phyloP scores from a whole-genome alignment of 352 stramenopile species.

The Thraustotheca clavata region DNA sequence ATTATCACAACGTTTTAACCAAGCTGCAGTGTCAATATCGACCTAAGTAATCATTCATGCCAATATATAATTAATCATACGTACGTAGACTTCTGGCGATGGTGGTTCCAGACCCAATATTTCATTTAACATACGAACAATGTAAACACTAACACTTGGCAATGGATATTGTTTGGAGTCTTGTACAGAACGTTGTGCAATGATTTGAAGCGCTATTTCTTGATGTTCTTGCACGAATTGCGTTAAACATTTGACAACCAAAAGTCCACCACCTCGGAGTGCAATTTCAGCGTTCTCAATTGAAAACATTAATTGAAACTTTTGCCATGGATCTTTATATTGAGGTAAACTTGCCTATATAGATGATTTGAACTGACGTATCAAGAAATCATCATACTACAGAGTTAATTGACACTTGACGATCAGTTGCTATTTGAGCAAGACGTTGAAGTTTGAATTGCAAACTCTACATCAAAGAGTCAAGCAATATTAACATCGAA shows the following conservation, averaged over 20 bases:
- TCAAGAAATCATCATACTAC: no score
- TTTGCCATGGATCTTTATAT: no score
- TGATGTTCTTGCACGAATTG: conserved; percentile 13
- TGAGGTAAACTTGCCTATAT: no score
- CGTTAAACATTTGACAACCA: background rate
- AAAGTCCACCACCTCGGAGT: conserved; percentile 1
- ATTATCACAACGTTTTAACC: conserved; percentile 4
- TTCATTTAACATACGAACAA: conserved; percentile 15
- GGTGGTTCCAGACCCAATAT: background rate
- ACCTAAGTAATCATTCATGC: background rate
- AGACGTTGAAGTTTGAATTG: no score
- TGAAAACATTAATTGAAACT: no score
- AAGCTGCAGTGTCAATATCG: conserved; percentile 4
- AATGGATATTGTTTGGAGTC: conserved; percentile 17
- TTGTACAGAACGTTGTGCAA: background rate
- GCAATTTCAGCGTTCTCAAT: no score
- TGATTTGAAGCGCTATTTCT: conserved; percentile 16
- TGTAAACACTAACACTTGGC: conserved; percentile 1
- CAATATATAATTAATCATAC: background rate
- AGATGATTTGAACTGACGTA: no score
- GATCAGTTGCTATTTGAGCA: no score
- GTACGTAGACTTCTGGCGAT: background rate
- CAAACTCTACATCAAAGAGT: no score
- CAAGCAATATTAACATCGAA: no score
- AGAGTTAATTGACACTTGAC: no score